Evolutionary conservation across 106 monocot genomes (phyloP).

Genomic region (Dendrobium officinale): DNA sequence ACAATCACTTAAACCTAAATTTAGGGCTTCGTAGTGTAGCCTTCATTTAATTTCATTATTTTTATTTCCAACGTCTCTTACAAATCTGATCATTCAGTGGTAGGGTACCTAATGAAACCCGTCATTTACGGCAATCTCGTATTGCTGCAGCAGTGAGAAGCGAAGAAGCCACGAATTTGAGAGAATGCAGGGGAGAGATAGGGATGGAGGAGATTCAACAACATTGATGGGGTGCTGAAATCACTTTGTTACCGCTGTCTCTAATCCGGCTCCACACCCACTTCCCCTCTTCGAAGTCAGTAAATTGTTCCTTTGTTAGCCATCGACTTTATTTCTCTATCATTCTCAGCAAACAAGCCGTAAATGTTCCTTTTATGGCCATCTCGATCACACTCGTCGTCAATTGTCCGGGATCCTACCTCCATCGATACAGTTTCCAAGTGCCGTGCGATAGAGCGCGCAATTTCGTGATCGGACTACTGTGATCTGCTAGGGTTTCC

Average conservation of each 20-base stretch:
- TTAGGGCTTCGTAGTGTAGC: no score
- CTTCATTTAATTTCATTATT: no score
- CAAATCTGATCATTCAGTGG: no score
- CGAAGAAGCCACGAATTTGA: background rate
- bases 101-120: background rate
- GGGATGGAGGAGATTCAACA: background rate
- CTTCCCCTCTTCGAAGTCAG: background rate
- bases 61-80: no score
- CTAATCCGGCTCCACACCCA: background rate
- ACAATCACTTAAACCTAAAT: no score
- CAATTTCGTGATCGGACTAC: background rate
- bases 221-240: conserved; percentile 7
- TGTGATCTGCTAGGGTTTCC: conserved; percentile 9
- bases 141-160: background rate
- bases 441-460: background rate
- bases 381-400: background rate
- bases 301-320: background rate
- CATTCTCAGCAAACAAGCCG: background rate
- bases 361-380: background rate
- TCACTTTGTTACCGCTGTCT: background rate
- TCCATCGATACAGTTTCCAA: background rate
- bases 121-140: background rate
- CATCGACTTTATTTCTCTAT: background rate
- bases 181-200: background rate
- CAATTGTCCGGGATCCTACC: conserved; percentile 1